These are phyloP conservation scores for Epichloe aotearoae DNA, from an alignment of 2,329 filamentous ascomycete genomes.

Conservation along the genomic window DNA sequence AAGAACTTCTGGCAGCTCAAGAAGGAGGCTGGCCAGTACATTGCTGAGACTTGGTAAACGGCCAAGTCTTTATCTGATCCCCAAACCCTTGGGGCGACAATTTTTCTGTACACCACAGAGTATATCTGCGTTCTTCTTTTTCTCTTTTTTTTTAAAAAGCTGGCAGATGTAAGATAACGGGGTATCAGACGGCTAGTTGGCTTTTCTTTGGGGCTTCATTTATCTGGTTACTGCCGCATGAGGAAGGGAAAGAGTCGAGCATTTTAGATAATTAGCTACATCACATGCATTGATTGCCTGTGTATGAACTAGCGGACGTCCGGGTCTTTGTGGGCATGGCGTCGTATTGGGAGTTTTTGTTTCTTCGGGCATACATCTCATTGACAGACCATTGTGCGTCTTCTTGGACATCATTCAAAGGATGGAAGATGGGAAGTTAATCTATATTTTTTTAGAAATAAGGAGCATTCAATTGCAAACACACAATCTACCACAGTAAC, in stretches of 20 bases:
- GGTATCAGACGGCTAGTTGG: background rate
- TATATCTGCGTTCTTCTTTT: background rate
- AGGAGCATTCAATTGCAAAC: background rate
- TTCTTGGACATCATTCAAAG: background rate
- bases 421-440: background rate
- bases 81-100: background rate
- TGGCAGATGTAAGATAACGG: background rate
- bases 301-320: background rate
- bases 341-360: background rate
- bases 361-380: background rate
- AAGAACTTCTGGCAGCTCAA: slow-evolving; percentile 82
- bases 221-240: background rate
- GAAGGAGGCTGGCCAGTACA: slow-evolving; percentile 87
- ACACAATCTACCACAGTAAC: too few relatives aligned
- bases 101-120: background rate
- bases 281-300: background rate
- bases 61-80: background rate
- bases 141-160: background rate
- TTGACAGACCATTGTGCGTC: background rate
- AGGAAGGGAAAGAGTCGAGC: background rate
- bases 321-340: background rate
- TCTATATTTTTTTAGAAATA: background rate
- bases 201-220: background rate
- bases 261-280: background rate
- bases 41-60: slow-evolving; percentile 63